Percentiles rank a stretch among this genome's conserved stretches.
These are phyloP conservation scores for Galerina sulciceps DNA, from an alignment of 768 basidiomycete species.

Conservation along the genomic window DNA sequence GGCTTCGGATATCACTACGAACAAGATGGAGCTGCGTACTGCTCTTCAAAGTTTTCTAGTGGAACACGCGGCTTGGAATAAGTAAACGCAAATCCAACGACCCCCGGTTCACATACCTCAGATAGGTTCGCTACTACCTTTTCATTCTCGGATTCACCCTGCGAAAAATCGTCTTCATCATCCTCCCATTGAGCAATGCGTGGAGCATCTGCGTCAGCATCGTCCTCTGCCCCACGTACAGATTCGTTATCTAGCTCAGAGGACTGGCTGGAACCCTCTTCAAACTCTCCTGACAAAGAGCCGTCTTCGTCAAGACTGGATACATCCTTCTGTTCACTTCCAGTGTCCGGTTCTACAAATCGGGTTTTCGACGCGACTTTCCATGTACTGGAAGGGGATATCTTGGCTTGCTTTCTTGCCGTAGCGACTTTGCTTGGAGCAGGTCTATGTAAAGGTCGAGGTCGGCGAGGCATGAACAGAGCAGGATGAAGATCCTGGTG, in stretches of 20 bases:
- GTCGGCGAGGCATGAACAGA: slow-evolving; percentile 26
- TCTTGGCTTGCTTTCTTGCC: background rate
- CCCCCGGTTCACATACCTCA: slow-evolving; percentile 14
- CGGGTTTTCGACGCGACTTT: background rate
- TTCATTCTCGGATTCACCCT: slow-evolving; percentile 19
- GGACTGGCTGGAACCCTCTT: slow-evolving; percentile 24
- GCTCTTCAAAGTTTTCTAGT: slow-evolving; percentile 29
- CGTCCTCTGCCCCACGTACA: slow-evolving; percentile 33
- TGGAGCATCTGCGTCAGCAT: slow-evolving; percentile 51
- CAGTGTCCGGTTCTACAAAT: slow-evolving; percentile 11
- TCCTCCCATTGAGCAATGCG: slow-evolving; percentile 63
- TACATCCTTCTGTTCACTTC: slow-evolving; percentile 6
- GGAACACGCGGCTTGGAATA: too few relatives aligned
- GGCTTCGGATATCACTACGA: background rate
- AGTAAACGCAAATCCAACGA: background rate
- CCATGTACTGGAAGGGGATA: background rate
- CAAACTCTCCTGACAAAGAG: slow-evolving; percentile 26
- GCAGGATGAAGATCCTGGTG: background rate
- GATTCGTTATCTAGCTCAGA: slow-evolving; percentile 20
- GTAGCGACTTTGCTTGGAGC: background rate
- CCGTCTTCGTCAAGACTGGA: slow-evolving; percentile 12
- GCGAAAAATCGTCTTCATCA: slow-evolving; percentile 29
- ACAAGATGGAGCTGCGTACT: slow-evolving; percentile 18
- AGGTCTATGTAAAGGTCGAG: slow-evolving; percentile 24
- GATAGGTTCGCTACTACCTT: slow-evolving; percentile 9